Conservation (phyloP, 2,329 filamentous ascomycete species). For the Kalmusia sp. region DNA sequence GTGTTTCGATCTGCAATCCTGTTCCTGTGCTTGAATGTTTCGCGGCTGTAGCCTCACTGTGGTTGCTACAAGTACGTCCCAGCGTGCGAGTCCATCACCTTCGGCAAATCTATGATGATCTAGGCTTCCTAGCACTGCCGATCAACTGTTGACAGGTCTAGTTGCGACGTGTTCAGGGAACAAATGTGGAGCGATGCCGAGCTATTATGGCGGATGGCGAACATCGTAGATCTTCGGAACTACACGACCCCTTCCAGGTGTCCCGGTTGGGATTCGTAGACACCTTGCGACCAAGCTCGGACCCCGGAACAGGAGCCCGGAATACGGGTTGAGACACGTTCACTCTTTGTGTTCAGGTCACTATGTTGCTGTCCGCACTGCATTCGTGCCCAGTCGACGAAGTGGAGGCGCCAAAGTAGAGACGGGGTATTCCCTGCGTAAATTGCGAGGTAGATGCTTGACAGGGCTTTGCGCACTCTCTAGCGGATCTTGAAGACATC, state of each 20-base stretch:
- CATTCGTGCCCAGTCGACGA: slow-evolving; percentile 11
- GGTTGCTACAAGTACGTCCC: not conserved
- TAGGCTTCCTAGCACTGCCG: not conserved
- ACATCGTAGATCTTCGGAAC: not conserved
- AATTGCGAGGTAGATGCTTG: not conserved
- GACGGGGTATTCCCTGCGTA: slow-evolving; percentile 10
- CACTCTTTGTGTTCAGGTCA: not conserved
- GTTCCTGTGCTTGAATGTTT: not conserved
- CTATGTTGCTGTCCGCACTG: not conserved
- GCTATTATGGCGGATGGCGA: not conserved
- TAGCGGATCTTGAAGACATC: slow-evolving; percentile 1
- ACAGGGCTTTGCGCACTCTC: slow-evolving; percentile 5
- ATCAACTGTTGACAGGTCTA: not conserved
- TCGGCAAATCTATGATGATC: not conserved
- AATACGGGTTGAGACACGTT: not conserved
- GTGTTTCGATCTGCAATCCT: not conserved
- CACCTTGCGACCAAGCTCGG: not conserved
- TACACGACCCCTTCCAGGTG: not conserved
- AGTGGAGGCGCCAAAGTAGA: not conserved
- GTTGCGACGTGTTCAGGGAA: not conserved
- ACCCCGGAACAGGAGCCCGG: not conserved
- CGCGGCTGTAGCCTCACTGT: slow-evolving; percentile 5
- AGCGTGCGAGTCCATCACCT: not conserved
- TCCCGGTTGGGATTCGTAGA: not conserved
- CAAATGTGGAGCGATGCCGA: not conserved